Evolutionary conservation across 1,139 yeast species (phyloP), one percentile per base, ranked within the genome.

Genomic region (Blastobotrys capitulatus): DNA sequence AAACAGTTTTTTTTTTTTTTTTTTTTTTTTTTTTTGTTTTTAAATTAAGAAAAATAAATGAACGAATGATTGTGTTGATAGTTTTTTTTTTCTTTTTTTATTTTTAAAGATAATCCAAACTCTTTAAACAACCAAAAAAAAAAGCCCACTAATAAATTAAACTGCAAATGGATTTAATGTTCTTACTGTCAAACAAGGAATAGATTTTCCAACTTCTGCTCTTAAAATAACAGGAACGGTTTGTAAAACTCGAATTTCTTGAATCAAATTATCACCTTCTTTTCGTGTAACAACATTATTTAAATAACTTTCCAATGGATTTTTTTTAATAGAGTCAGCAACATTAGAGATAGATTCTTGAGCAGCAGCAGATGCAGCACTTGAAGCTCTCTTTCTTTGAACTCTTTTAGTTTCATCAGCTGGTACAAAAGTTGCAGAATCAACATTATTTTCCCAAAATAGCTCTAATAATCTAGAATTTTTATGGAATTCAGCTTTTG

Each of bases 141-240:
- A n/a, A n/a, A n/a, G n/a, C n/a, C n/a, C n/a, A n/a, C n/a, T 42
- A 40, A 39, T 20, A n/a, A 9, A 20, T 25, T 42, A 44, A n/a
- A 38, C 47, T 31, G 86, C 84, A 67, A 89, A 92, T 35, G 98
- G 98, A 62, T 92, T 92, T 62, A 90, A 74, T n/a, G 92, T 85
- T 61, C 96, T 80, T 12, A 92, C 96, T 3, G 97, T 87, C 63
- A 92, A 76, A 66, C 97, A 90, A 15, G 98, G 98, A 52, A 92
- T 75, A 44, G 66, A 68, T 90, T 87, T 88, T 47, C 96, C 97
- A 49, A 89, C 80, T 66, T 90, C 97, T 0, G 97, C 95, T 58
- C 97, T 77, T 54, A 92, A 73, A 54, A 92, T 73, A 19, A 92
- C 82, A 15, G 97, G 97, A 44, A 92, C 86, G 61, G 81, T 83